Base-by-base conservation (phyloP, 768 basidiomycete genomes). In the Strobilomyces confusus region DNA sequence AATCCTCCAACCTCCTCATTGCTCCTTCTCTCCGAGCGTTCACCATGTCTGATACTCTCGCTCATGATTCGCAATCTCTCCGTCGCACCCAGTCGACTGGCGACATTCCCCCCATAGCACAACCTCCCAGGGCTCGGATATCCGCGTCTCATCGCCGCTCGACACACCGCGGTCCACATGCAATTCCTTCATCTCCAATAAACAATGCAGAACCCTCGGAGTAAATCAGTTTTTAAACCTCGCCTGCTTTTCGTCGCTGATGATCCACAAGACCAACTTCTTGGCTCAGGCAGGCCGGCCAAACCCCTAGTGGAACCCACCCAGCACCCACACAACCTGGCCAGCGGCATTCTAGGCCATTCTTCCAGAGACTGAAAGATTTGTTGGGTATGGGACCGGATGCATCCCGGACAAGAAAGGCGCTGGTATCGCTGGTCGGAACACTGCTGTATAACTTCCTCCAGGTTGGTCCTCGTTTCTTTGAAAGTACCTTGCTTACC, bases 341-440 rank as follows among this genome's bases (percentile, higher is more conserved):
- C 30, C 51, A 38, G 29, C 63, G 34, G 22, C 57, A 44, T 48
- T 47, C 57, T 8, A 60, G 57, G 38, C 48, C 72, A 7, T 48
- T 61, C 5, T 49, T 61, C 25, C 63, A 60, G 12, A 61, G 57
- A 23, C 13, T 71, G 6, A 66, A 78, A 59, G 59, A 67, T 4
- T 73, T 75, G 56, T 66, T 86, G 38, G 85, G 85, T 4, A 62
- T 81, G 48, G 85, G 86, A 8, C 72, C 75, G 13, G 70, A 76
- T 44, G 82, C 78, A 22, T 72, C 78, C 4, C 72, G 70, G 53
- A 75, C 74, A 7, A 75, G 84, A 41, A 82, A 78, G 62, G 74
- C 79, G 40, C 63, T 84, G 17, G 72, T 84, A 25, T 77, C 78
- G 8, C 59, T 86, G 12, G 65, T 82, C 32, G 79, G 78, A 70